Base-by-base conservation (phyloP, 164 flowering plant species). In the Magnolia kwangsiensis region DNA sequence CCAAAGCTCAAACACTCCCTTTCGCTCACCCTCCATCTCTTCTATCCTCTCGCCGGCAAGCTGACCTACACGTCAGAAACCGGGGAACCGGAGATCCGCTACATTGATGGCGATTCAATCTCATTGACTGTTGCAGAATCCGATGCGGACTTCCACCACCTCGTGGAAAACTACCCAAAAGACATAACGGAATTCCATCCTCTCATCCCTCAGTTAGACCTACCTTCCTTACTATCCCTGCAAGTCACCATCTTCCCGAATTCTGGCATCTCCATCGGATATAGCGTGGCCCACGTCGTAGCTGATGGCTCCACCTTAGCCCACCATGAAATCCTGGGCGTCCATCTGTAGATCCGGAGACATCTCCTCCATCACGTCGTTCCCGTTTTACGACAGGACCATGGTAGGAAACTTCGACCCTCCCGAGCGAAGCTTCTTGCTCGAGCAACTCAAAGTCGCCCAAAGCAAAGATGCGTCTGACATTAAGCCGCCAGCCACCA, bases 11-110 rank as follows among this genome's bases (percentile, higher is more conserved):
- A 79, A 59, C 59, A 59, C 70, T 86, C 90, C 2, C 88, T 88
- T 21, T 76, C 83, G 13, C 80, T 83, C 49, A 67, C 87, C 69
- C 88, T 87, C 73, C 75, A 66, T n/a, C 81, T 77, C 74, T 89
- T 85, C 73, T 85, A 72, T 67, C 86, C 88, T 2, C 67, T 85
- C 23, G 85, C 87, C n/a, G 87, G 83, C 4, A 82, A 79, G 6
- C 72, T 87, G 7, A 51, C 78, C 2, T 72, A 63, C 49, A 79
- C 82, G 3, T 74, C 82, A 0, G 69, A 78, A 10, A 76, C 80
- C 31, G 45, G 19, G 5, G 72, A 73, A 19, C 85, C 84, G 37
- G 58, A 51, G n/a, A 50, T 86, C 50, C 59, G 78, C 50, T 83
- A 74, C 83, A 16, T 27, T 58, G 74, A 78, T 1, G 81, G 83